phyloP scores from a whole-genome alignment of 129 eudicot species.

The Helianthus annuus region DNA sequence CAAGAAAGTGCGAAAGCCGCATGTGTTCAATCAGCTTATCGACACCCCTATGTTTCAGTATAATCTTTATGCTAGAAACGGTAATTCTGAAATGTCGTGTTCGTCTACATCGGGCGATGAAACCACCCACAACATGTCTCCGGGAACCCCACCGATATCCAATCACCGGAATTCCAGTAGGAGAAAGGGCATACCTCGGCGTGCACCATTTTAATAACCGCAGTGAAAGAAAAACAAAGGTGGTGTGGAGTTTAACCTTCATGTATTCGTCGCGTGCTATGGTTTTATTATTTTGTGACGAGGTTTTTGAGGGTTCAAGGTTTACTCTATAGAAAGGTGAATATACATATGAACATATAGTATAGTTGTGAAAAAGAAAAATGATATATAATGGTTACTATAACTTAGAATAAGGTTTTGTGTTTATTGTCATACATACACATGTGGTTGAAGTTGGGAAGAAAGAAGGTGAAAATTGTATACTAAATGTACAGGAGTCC shows the following conservation, averaged over 20 bases:
- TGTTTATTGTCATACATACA: constrained; percentile 27
- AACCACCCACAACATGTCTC: constrained; percentile 46
- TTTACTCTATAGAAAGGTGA: constrained; percentile 22
- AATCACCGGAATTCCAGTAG: constrained; percentile 61
- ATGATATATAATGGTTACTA: constrained; percentile 29
- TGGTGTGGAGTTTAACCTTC: constrained; percentile 5
- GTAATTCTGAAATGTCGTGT: constrained; percentile 31
- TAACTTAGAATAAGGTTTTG: constrained; percentile 38
- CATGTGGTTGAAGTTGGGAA: constrained; percentile 9
- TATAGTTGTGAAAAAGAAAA: constrained; percentile 39
- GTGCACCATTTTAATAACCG: constrained; percentile 61
- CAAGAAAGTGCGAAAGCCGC: constrained; percentile 51
- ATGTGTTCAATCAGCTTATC: constrained; percentile 34
- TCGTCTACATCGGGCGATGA: constrained; percentile 57
- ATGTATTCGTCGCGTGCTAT: neutral
- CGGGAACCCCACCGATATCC: constrained; percentile 67
- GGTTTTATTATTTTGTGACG: neutral
- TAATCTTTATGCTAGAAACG: constrained; percentile 20
- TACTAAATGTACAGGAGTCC: constrained; percentile 33
- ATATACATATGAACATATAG: constrained; percentile 29
- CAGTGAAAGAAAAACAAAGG: neutral
- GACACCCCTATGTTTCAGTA: constrained; percentile 27
- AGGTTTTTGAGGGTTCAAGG: constrained; percentile 22
- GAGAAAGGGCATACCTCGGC: constrained; percentile 83
- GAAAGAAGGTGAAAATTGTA: constrained; percentile 24